Conservation (phyloP, 2,329 filamentous ascomycete genomes). For the Phyllosticta paracitricarpa region DNA sequence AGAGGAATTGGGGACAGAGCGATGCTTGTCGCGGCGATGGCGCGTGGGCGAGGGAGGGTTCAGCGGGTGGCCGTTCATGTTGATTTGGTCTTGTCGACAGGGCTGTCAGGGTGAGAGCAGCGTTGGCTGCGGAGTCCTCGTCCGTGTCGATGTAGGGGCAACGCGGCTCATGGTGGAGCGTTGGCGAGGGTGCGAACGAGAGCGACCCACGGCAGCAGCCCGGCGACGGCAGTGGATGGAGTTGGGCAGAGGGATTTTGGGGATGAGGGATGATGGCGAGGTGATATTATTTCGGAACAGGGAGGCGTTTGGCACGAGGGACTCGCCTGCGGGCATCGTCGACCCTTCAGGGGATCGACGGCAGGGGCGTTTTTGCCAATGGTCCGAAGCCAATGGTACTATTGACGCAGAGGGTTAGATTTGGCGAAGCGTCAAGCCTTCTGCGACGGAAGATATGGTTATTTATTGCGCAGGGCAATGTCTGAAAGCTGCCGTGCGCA, state of each 20-base stretch:
- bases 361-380: not conserved
- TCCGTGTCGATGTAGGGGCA: not conserved
- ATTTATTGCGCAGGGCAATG: not conserved
- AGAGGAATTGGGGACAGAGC: conserved; percentile 11
- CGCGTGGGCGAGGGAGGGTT: not conserved
- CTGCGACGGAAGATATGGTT: not conserved
- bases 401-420: not conserved
- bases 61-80: not conserved
- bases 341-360: not conserved
- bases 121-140: conserved; percentile 10
- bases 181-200: not conserved
- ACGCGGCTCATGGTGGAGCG: not conserved
- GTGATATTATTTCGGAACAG: not conserved
- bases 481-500: not conserved
- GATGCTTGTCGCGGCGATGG: conserved; percentile 9
- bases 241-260: not conserved
- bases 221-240: not conserved
- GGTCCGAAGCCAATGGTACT: not conserved
- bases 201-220: not conserved
- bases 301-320: not conserved
- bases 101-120: conserved; percentile 19
- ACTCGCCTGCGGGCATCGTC: too few species aligned
- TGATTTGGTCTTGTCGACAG: conserved; percentile 1
- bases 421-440: not conserved
- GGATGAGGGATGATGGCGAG: not conserved